A percentile compares a stretch with the other conserved stretches of the same genome.
Evolutionary conservation across 306 rosid species (phyloP).

Genomic region (Prunus fruticosa): DNA sequence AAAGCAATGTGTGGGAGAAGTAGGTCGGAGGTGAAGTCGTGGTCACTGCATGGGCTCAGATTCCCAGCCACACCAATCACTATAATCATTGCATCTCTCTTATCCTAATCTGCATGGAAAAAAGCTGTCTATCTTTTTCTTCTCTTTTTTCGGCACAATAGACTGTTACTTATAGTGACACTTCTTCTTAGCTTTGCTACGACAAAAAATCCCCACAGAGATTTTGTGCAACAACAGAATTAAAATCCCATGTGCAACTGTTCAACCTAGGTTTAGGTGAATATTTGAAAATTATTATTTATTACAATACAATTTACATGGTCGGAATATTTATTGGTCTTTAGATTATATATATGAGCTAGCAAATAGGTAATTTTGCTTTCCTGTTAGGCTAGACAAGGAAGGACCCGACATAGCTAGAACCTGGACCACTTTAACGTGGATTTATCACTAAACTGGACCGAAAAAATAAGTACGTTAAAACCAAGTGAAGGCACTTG

Average conservation of each 20-base stretch:
- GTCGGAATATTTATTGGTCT: no score
- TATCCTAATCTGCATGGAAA: slow-evolving; percentile 26
- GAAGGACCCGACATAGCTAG: no score
- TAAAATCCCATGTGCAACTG: slow-evolving; percentile 4
- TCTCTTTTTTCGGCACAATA: slow-evolving; percentile 34
- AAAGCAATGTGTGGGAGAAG: slow-evolving; percentile 34
- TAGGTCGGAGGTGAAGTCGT: slow-evolving; percentile 54
- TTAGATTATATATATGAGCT: no score
- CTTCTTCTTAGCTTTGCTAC: slow-evolving; percentile 19
- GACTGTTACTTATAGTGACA: slow-evolving; percentile 43
- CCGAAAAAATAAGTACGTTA: no score
- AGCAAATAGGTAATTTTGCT: no score
- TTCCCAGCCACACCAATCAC: slow-evolving; percentile 28
- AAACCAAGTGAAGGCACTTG: no score
- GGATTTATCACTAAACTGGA: no score
- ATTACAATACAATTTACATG: not conserved
- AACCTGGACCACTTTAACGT: no score
- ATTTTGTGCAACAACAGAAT: slow-evolving; percentile 11
- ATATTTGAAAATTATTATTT: not conserved
- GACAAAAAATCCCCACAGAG: slow-evolving; percentile 22
- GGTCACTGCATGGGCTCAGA: slow-evolving; percentile 57
- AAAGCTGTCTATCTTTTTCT: slow-evolving; percentile 7
- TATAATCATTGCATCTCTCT: slow-evolving; percentile 42
- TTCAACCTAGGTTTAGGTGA: not conserved
- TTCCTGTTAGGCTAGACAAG: no score